A percentile compares a stretch with the other conserved stretches of the same genome.
Evolutionary conservation across 2,329 filamentous ascomycete genomes (phyloP).

Genomic region (Penicillium aurantiogriseum): DNA sequence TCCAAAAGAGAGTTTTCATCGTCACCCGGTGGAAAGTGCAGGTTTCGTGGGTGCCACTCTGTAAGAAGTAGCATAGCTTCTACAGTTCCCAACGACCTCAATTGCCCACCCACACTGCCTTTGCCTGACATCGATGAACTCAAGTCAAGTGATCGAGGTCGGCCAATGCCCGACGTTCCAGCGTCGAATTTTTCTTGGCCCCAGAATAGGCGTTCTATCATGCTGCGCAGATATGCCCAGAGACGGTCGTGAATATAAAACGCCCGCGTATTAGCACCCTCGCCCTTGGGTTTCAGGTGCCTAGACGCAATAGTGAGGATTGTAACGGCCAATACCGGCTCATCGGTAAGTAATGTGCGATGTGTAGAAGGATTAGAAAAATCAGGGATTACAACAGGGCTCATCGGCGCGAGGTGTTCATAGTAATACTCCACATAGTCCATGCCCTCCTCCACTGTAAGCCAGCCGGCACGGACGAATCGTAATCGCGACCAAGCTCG

Average conservation of each 20-base stretch:
- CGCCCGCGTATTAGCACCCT: conserved; percentile 77
- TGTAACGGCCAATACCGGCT: conserved; percentile 89
- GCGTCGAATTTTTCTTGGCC: conserved; percentile 94
- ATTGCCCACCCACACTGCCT: conserved; percentile 63
- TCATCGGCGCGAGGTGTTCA: conserved; percentile 83
- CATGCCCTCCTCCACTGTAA: conserved; percentile 89
- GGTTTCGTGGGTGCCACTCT: conserved; percentile 92
- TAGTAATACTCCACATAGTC: conserved; percentile 97
- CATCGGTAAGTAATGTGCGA: conserved; percentile 75
- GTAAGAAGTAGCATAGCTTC: conserved; percentile 92
- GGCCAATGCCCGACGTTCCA: conserved; percentile 58
- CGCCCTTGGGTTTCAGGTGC: conserved; percentile 75
- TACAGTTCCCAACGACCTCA: conserved; percentile 88
- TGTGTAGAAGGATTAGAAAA: conserved; percentile 82
- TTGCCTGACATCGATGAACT: conserved; percentile 55
- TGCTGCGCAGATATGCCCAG: conserved; percentile 89
- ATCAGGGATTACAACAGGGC: conserved; percentile 88
- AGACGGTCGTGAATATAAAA: conserved; percentile 93
- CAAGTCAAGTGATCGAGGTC: conserved; percentile 66
- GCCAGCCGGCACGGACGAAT: conserved; percentile 96
- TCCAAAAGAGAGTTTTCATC: conserved; percentile 64
- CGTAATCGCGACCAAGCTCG: conserved; percentile 88
- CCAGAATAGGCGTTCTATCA: conserved; percentile 94
- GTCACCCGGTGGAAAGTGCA: conserved; percentile 81
- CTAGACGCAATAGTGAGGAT: conserved; percentile 87